Percentiles rank a stretch among this genome's conserved stretches.
Evolutionary conservation across 2,329 filamentous ascomycete genomes (phyloP).

Genomic region (Westerdykella ornata): DNA sequence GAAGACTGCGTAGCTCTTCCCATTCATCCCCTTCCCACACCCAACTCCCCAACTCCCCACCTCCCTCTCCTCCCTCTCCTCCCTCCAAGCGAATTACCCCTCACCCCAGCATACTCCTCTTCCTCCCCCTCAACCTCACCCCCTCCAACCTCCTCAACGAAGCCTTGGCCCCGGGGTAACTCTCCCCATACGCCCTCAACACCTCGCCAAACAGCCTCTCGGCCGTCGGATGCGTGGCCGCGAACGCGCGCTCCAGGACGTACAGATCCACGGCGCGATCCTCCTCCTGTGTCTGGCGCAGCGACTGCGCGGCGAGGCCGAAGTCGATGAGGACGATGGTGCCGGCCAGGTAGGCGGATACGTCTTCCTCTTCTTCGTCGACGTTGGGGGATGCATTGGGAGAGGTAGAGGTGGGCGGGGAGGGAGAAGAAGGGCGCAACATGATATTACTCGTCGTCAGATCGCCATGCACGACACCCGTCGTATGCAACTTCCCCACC

Average conservation of each 20-base stretch:
- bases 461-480: conserved; percentile 90
- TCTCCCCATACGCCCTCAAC: conserved; percentile 64
- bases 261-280: conserved; percentile 95
- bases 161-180: conserved; percentile 65
- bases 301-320: conserved; percentile 75
- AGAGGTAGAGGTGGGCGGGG: conserved; percentile 2
- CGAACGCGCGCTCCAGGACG: conserved; percentile 89
- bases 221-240: conserved; percentile 84
- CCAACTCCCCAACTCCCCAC: neutral
- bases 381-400: conserved; percentile 1
- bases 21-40: neutral
- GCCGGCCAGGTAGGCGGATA: conserved; percentile 47
- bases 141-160: conserved; percentile 82
- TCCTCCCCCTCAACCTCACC: conserved; percentile 86
- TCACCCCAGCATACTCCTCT: conserved; percentile 93
- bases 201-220: conserved; percentile 70
- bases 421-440: conserved; percentile 42
- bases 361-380: conserved; percentile 4
- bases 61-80: neutral
- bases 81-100: neutral
- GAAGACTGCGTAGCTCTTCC: too few relatives aligned
- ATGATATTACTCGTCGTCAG: conserved; percentile 97
- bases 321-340: conserved; percentile 92
- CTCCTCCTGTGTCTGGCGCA: conserved; percentile 83
- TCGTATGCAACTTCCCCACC: conserved; percentile 69